phyloP scores from a whole-genome alignment of 2,329 filamentous ascomycete genomes.

The Penicillium nordicum region DNA sequence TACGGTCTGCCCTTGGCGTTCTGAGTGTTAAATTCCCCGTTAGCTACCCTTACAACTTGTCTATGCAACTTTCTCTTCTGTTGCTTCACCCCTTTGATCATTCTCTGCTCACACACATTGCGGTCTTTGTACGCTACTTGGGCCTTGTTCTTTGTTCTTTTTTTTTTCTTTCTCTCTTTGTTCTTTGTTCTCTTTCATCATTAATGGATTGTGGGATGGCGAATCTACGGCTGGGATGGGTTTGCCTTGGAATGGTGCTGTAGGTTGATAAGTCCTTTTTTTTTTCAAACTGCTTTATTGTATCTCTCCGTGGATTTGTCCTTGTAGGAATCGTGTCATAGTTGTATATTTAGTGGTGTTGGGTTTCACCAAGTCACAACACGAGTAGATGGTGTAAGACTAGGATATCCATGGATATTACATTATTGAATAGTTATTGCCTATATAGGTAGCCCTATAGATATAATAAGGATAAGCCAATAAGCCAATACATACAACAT shows the following conservation, averaged over 20 bases:
- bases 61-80: background rate
- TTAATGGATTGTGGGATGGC: slow-evolving; percentile 28
- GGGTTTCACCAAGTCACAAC: background rate
- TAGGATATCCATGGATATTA: background rate
- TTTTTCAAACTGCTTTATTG: background rate
- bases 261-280: slow-evolving; percentile 19
- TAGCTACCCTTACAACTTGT: background rate
- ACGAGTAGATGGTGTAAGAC: background rate
- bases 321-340: background rate
- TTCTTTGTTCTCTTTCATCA: slow-evolving; percentile 21
- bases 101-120: slow-evolving; percentile 16
- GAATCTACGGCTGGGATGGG: slow-evolving; percentile 30
- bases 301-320: background rate
- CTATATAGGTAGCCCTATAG: background rate
- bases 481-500: background rate
- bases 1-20: background rate
- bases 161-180: slow-evolving; percentile 11
- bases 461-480: background rate
- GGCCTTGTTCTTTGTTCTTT: slow-evolving; percentile 11
- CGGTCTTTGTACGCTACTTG: slow-evolving; percentile 2
- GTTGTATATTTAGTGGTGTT: background rate
- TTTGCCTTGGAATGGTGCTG: slow-evolving; percentile 25
- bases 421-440: background rate
- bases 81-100: slow-evolving; percentile 3
- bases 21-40: background rate